phyloP scores from a whole-genome alignment of 306 rosid genomes.

The Datisca glomerata region DNA sequence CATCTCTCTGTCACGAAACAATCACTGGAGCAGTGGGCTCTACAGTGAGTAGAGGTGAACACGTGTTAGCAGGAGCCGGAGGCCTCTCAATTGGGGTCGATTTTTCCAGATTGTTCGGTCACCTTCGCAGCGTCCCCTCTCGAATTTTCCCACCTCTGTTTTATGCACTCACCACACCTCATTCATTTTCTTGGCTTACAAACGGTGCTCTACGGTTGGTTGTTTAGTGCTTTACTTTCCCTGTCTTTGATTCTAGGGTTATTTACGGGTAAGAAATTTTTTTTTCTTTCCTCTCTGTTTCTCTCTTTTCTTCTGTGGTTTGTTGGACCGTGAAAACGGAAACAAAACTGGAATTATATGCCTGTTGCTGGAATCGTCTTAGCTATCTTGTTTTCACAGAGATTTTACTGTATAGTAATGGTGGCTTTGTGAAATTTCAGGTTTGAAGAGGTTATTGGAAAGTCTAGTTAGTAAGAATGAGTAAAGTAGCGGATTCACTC shows the following conservation, averaged over 20 bases:
- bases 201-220: no score
- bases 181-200: background rate
- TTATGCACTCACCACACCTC: background rate
- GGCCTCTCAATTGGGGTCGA: background rate
- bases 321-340: no score
- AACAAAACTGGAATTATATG: no score
- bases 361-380: no score
- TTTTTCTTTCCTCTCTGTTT: background rate
- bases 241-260: no score
- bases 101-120: slow-evolving; percentile 25
- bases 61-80: slow-evolving; percentile 7
- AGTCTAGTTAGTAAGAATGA: background rate
- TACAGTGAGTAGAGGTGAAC: background rate
- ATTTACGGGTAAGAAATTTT: background rate
- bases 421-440: no score
- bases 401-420: no score
- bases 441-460: no score
- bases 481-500: background rate
- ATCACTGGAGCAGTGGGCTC: no score
- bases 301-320: background rate
- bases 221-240: no score
- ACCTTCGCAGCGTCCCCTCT: slow-evolving; percentile 6
- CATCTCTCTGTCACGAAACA: no score
- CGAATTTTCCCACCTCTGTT: slow-evolving; percentile 25
- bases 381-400: no score